A percentile compares a stretch with the other conserved stretches of the same genome.
phyloP scores from a whole-genome alignment of 148 eudicot species.

The Selenicereus undatus region DNA sequence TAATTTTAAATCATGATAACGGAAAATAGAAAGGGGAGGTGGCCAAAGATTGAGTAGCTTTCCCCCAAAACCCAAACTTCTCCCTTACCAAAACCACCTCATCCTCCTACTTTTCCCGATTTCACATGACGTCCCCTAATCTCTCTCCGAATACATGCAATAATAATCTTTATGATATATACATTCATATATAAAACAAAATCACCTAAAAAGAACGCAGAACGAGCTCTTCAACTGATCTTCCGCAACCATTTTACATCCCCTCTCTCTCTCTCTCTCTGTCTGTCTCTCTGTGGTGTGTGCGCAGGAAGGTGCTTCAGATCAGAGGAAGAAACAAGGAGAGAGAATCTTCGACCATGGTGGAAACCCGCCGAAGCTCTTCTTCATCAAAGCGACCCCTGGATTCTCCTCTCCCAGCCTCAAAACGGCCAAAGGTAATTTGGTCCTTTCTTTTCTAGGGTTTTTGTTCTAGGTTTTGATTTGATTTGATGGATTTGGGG shows the following conservation, averaged over 20 bases:
- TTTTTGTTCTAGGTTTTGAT: conserved; percentile 8
- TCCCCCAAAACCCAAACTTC: neutral
- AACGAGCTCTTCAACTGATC: conserved; percentile 28
- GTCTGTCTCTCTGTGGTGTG: conserved; percentile 14
- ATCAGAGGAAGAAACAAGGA: conserved; percentile 24
- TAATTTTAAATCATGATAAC: neutral
- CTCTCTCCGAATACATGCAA: neutral
- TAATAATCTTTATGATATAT: neutral
- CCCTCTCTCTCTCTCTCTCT: neutral
- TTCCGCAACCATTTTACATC: conserved; percentile 20
- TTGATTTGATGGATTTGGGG: conserved; percentile 10
- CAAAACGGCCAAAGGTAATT: conserved; percentile 69
- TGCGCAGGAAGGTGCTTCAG: conserved; percentile 9
- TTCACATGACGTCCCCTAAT: neutral
- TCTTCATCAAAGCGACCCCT: conserved; percentile 73
- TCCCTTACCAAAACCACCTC: neutral
- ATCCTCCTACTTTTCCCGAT: neutral
- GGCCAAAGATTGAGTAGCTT: neutral
- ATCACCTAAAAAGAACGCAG: conserved; percentile 30
- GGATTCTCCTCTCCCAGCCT: conserved; percentile 45
- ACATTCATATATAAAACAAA: neutral
- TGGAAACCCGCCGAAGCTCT: conserved; percentile 76
- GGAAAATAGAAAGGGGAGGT: neutral
- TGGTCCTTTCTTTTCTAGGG: neutral
- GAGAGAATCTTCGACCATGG: conserved; percentile 41